Conservation (phyloP, 2,329 filamentous ascomycete genomes). For the Rhynchosporium graminicola region DNA sequence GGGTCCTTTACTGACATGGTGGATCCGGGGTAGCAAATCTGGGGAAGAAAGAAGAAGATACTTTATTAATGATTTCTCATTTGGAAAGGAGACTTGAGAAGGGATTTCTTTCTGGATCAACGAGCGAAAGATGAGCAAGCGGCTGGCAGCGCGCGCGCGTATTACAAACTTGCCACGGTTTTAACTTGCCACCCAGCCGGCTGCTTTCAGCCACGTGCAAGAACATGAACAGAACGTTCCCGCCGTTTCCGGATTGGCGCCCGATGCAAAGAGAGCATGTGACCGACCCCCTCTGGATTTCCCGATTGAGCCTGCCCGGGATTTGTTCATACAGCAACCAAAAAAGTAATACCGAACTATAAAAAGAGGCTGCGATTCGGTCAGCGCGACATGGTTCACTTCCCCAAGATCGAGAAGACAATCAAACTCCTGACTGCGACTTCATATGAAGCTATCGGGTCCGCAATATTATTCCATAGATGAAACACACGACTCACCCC, state of each 20-base stretch:
- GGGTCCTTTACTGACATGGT: slow-evolving; percentile 3
- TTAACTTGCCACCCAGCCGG: not conserved
- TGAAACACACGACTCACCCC: too few relatives aligned
- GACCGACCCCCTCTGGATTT: not conserved
- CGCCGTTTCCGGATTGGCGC: not conserved
- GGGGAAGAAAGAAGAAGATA: slow-evolving; percentile 1
- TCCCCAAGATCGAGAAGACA: too few relatives aligned
- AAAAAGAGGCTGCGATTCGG: too few relatives aligned
- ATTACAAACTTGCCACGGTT: slow-evolving; percentile 1
- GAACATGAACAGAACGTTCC: not conserved
- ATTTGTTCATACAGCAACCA: too few relatives aligned
- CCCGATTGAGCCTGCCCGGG: too few relatives aligned
- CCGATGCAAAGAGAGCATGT: not conserved
- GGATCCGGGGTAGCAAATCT: slow-evolving; percentile 13
- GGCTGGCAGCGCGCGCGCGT: not conserved
- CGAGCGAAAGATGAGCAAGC: not conserved
- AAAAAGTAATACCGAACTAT: too few relatives aligned
- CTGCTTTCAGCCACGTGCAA: slow-evolving; percentile 13
- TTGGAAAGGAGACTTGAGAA: not conserved
- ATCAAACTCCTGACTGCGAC: too few relatives aligned
- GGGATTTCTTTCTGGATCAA: not conserved
- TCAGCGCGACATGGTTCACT: too few relatives aligned
- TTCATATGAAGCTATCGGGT: too few relatives aligned
- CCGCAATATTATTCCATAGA: too few relatives aligned
- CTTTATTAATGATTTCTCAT: too few relatives aligned